A percentile compares a stretch with the other conserved stretches of the same genome.
phyloP scores from a whole-genome alignment of 805 yeast species.

The Pichia occidentalis region DNA sequence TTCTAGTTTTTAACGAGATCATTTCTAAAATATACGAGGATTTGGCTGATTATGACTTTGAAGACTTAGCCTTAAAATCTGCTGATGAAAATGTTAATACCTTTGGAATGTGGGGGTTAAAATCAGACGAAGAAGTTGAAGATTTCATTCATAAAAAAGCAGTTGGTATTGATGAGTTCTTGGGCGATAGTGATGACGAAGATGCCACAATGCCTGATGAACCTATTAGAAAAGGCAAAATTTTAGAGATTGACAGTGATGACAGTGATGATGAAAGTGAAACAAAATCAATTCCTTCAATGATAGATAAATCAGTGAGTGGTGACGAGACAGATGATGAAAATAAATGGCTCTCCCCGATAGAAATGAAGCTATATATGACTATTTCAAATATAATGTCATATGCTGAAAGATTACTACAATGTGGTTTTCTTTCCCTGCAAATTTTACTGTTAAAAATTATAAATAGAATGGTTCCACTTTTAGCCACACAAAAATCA shows the following conservation, averaged over 20 bases:
- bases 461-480: slow-evolving; percentile 37
- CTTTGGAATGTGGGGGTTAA: slow-evolving; percentile 58
- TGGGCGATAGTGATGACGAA: slow-evolving; percentile 15
- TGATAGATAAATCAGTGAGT: slow-evolving; percentile 24
- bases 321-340: slow-evolving; percentile 19
- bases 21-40: slow-evolving; percentile 42
- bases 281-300: slow-evolving; percentile 24
- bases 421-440: slow-evolving; percentile 43
- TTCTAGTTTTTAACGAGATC: slow-evolving; percentile 60
- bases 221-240: slow-evolving; percentile 17
- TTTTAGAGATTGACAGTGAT: slow-evolving; percentile 28
- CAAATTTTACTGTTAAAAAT: slow-evolving; percentile 52
- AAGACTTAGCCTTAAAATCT: slow-evolving; percentile 13
- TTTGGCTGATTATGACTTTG: slow-evolving; percentile 26
- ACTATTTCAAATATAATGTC: slow-evolving; percentile 54
- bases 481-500: slow-evolving; percentile 44
- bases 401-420: slow-evolving; percentile 62
- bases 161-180: slow-evolving; percentile 20
- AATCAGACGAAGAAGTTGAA: slow-evolving; percentile 37
- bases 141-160: slow-evolving; percentile 35
- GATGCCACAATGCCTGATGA: slow-evolving; percentile 17
- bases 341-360: slow-evolving; percentile 57
- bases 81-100: slow-evolving; percentile 23
- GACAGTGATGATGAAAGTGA: slow-evolving; percentile 35
- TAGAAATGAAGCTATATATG: slow-evolving; percentile 55